Conservation (phyloP, 139 green algal genomes). For the Micractinium sp. region DNA sequence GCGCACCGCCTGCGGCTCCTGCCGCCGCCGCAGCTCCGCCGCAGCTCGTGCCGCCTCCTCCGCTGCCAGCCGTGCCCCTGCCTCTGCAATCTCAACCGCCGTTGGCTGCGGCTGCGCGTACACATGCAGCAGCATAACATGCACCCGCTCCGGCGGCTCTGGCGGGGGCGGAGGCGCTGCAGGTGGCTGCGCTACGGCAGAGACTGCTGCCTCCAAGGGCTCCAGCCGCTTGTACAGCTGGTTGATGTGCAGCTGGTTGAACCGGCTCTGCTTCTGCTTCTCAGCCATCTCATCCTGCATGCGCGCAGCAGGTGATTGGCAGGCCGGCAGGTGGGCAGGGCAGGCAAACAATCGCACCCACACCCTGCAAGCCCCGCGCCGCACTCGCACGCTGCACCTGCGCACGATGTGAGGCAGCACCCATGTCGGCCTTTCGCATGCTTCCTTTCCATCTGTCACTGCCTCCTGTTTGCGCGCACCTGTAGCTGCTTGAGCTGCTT, state of each 20-base stretch:
- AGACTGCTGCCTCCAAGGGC: slow-evolving; percentile 12
- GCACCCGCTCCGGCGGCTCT: neutral
- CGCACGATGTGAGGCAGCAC: neutral
- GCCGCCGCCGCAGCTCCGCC: neutral
- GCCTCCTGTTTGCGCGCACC: neutral
- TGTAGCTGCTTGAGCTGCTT: neutral
- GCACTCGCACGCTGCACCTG: no score
- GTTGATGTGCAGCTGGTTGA: slow-evolving; percentile 5
- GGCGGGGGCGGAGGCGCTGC: neutral
- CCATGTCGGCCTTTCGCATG: neutral
- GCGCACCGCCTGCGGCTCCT: neutral
- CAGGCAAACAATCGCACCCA: neutral
- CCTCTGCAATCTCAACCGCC: slow-evolving; percentile 6
- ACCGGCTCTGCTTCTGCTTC: slow-evolving; percentile 4
- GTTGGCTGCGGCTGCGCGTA: neutral
- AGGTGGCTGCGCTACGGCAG: neutral
- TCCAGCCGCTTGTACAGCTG: slow-evolving; percentile 23
- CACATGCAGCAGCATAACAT: slow-evolving; percentile 11
- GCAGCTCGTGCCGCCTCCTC: neutral
- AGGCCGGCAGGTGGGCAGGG: no score
- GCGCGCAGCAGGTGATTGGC: neutral
- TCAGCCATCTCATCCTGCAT: slow-evolving; percentile 16
- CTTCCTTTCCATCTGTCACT: no score
- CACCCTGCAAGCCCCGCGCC: no score
- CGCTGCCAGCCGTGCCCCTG: neutral